phyloP scores from a whole-genome alignment of 805 yeast species.

The Nakazawaea peltata region DNA sequence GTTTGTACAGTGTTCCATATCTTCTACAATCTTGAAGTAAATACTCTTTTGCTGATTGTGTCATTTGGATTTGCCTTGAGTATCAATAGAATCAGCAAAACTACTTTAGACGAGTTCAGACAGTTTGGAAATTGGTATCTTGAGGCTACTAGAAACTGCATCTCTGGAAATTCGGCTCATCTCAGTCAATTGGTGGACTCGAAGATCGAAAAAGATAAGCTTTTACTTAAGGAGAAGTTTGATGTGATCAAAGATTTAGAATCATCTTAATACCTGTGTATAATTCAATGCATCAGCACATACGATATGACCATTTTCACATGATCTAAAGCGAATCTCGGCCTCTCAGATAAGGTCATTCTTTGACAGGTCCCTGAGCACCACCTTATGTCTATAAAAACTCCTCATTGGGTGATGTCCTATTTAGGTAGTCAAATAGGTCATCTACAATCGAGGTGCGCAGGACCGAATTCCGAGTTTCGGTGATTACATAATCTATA shows the following conservation, averaged over 20 bases:
- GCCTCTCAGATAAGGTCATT: too few species aligned
- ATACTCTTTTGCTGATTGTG: slow-evolving; percentile 29
- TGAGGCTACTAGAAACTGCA: slow-evolving; percentile 4
- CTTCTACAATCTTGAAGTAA: slow-evolving; percentile 10
- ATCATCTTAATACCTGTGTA: too few species aligned
- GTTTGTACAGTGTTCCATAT: slow-evolving; percentile 7
- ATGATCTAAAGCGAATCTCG: too few species aligned
- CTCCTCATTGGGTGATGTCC: too few species aligned
- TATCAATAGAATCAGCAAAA: slow-evolving; percentile 20
- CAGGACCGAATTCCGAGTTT: too few species aligned
- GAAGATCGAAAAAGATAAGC: slow-evolving; percentile 1
- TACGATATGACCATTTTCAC: too few species aligned
- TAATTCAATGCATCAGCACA: too few species aligned
- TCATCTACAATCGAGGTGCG: too few species aligned
- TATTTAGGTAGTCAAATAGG: too few species aligned
- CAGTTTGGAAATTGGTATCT: slow-evolving; percentile 10
- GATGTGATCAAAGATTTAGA: slow-evolving; percentile 7
- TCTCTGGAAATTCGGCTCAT: slow-evolving; percentile 2
- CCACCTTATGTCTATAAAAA: too few species aligned
- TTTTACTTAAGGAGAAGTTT: slow-evolving; percentile 1
- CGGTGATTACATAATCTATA: slow-evolving; percentile 8
- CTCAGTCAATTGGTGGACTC: slow-evolving; percentile 1
- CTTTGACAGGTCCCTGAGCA: too few species aligned
- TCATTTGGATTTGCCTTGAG: slow-evolving; percentile 35
- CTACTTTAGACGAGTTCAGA: slow-evolving; percentile 1